Percentiles rank a stretch among this genome's conserved stretches.
phyloP scores from a whole-genome alignment of 768 basidiomycete species.

The Gyrodon lividus region DNA sequence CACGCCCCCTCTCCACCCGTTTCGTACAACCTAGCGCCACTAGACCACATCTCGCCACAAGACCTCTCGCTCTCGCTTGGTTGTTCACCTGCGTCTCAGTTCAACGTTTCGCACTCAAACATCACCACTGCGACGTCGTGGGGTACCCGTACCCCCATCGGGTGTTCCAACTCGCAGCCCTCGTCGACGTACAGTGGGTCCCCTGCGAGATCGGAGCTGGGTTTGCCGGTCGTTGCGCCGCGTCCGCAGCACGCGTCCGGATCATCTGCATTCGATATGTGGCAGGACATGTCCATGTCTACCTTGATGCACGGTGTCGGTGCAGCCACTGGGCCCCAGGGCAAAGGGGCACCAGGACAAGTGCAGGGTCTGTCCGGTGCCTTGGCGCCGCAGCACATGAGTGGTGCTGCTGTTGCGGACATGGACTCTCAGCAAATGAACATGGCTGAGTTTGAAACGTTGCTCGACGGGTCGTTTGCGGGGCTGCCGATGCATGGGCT shows the following conservation, averaged over 20 bases:
- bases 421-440: slow-evolving; percentile 8
- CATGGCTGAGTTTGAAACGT: slow-evolving; percentile 13
- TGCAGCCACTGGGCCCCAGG: neutral
- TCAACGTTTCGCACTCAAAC: slow-evolving; percentile 8
- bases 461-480: slow-evolving; percentile 11
- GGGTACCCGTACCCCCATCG: slow-evolving; percentile 15
- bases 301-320: too few species aligned
- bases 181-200: slow-evolving; percentile 47
- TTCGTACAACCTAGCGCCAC: slow-evolving; percentile 20
- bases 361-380: neutral
- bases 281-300: slow-evolving; percentile 15
- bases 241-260: slow-evolving; percentile 20
- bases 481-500: neutral
- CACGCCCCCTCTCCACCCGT: slow-evolving; percentile 14
- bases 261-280: slow-evolving; percentile 14
- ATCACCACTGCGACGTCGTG: slow-evolving; percentile 6
- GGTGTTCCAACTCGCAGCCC: slow-evolving; percentile 30
- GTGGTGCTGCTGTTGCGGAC: neutral
- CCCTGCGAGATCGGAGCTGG: slow-evolving; percentile 32
- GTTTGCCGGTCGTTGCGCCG: slow-evolving; percentile 29
- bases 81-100: slow-evolving; percentile 6
- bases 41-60: slow-evolving; percentile 28
- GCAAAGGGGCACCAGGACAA: neutral
- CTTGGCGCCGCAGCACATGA: slow-evolving; percentile 6
- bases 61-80: slow-evolving; percentile 14